These are phyloP conservation scores for Hymenoscyphus infarciens DNA, from an alignment of 2,329 filamentous ascomycete species.

Conservation along the genomic window DNA sequence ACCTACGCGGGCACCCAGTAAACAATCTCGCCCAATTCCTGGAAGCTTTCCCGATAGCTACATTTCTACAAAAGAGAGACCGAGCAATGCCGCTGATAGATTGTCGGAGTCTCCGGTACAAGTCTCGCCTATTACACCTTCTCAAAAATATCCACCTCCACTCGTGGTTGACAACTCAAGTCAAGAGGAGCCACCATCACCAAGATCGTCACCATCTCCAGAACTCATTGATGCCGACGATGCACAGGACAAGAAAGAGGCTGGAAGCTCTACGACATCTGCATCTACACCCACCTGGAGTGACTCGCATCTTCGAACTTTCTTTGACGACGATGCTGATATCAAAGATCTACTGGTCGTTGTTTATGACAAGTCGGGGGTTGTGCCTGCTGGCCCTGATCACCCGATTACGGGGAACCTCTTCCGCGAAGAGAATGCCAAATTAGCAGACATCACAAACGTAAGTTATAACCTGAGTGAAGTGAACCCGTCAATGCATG, in stretches of 20 bases:
- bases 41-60: slow-evolving; percentile 37
- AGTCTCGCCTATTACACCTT: slow-evolving; percentile 54
- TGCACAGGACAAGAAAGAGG: slow-evolving; percentile 28
- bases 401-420: slow-evolving; percentile 79
- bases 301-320: slow-evolving; percentile 78
- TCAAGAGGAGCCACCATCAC: slow-evolving; percentile 62
- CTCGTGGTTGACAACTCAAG: slow-evolving; percentile 70
- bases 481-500: neutral
- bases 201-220: slow-evolving; percentile 60
- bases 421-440: slow-evolving; percentile 83
- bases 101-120: slow-evolving; percentile 67
- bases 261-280: slow-evolving; percentile 52
- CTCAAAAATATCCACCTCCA: slow-evolving; percentile 54
- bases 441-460: slow-evolving; percentile 79
- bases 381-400: slow-evolving; percentile 73
- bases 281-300: slow-evolving; percentile 71
- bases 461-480: slow-evolving; percentile 43
- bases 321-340: slow-evolving; percentile 85
- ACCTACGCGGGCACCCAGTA: slow-evolving; percentile 21
- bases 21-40: slow-evolving; percentile 32
- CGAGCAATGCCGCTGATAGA: slow-evolving; percentile 40
- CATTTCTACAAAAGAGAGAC: slow-evolving; percentile 33
- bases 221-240: slow-evolving; percentile 53
- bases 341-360: slow-evolving; percentile 87
- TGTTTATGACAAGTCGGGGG: slow-evolving; percentile 86